These are phyloP conservation scores for Ceratocystis diversiconidia DNA, from an alignment of 2,329 filamentous ascomycete genomes.

Conservation along the genomic window DNA sequence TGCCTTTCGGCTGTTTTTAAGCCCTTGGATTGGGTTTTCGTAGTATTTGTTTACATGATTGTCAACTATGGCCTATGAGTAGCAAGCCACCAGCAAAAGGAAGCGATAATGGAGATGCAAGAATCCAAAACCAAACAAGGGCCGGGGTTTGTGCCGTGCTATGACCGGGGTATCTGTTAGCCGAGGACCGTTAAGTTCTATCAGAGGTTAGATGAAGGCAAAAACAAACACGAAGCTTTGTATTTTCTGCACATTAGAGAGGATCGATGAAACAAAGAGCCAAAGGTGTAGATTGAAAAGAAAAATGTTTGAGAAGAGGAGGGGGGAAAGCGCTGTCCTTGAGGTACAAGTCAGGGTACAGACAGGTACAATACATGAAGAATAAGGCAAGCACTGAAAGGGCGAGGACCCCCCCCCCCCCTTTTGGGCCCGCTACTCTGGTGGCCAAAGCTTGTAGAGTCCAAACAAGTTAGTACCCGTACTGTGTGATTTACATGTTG, in stretches of 20 bases:
- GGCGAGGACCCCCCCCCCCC: background rate
- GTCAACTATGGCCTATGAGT: too few species aligned
- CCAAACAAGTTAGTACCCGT: background rate
- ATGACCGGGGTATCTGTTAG: too few species aligned
- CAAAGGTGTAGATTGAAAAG: background rate
- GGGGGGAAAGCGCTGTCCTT: background rate
- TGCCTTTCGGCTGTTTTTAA: too few species aligned
- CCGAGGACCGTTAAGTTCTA: background rate
- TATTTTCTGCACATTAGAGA: background rate
- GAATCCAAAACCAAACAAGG: too few species aligned
- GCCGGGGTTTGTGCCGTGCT: too few species aligned
- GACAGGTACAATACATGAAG: background rate
- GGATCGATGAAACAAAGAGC: background rate
- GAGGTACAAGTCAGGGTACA: background rate
- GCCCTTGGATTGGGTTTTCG: too few species aligned
- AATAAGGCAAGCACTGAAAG: background rate
- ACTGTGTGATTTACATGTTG: slow-evolving; percentile 9
- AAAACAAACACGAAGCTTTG: background rate
- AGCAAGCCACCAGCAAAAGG: too few species aligned
- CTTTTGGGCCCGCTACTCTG: background rate
- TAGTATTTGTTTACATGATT: too few species aligned
- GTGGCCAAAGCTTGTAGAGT: slow-evolving; percentile 5
- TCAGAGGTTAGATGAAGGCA: background rate
- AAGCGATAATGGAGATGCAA: too few species aligned
- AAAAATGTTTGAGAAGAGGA: background rate